phyloP scores from a whole-genome alignment of 768 basidiomycete species.

The Russula sp. region DNA sequence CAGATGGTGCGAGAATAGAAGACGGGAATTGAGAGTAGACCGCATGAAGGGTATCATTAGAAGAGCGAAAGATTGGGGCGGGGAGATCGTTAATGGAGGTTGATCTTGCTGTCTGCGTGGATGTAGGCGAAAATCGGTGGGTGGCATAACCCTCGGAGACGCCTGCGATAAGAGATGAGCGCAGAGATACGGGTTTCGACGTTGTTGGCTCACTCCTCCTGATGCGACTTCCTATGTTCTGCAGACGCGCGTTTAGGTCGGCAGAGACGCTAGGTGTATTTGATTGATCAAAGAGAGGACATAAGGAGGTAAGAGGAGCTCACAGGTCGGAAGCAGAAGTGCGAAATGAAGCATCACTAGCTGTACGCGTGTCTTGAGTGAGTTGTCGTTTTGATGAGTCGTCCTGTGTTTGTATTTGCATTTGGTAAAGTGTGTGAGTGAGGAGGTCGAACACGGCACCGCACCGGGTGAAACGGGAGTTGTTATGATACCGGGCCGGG shows the following conservation, averaged over 20 bases:
- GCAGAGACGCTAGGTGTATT: conserved; percentile 34
- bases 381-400: conserved; percentile 7
- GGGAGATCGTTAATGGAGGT: conserved; percentile 12
- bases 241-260: conserved; percentile 50
- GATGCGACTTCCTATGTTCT: conserved; percentile 51
- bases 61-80: conserved; percentile 43
- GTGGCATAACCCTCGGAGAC: conserved; percentile 56
- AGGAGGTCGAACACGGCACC: no score
- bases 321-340: conserved; percentile 10
- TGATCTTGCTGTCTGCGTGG: not conserved
- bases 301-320: not conserved
- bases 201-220: conserved; percentile 48
- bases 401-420: not conserved
- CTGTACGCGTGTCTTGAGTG: conserved; percentile 2
- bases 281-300: not conserved
- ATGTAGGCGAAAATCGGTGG: conserved; percentile 20
- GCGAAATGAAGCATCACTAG: not conserved
- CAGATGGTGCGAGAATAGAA: conserved; percentile 28
- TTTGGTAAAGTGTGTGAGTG: no score
- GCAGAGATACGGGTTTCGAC: conserved; percentile 17
- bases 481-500: conserved; percentile 1
- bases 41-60: conserved; percentile 50
- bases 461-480: not conserved
- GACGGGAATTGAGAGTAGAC: conserved; percentile 37
- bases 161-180: conserved; percentile 36